A percentile compares a stretch with the other conserved stretches of the same genome.
These are phyloP conservation scores for Leptographium flavum DNA, from an alignment of 2,329 filamentous ascomycete genomes.

Conservation along the genomic window DNA sequence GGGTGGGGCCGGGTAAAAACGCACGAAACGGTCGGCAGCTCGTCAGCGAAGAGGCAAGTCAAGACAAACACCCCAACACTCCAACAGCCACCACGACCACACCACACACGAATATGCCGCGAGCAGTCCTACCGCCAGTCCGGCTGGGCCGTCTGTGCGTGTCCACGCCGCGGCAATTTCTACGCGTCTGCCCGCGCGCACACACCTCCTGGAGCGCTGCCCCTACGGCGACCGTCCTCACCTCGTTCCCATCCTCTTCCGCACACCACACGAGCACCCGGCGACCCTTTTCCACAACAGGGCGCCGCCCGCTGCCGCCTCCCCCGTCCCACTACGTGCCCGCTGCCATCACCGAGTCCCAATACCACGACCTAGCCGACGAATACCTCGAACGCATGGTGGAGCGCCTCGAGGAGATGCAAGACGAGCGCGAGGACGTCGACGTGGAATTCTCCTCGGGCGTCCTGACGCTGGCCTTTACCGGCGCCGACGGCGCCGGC, in stretches of 20 bases:
- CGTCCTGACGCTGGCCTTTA: constrained; percentile 9
- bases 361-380: constrained; percentile 71
- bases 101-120: background rate
- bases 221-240: too few species aligned
- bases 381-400: constrained; percentile 50
- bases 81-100: background rate
- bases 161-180: background rate
- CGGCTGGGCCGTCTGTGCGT: background rate
- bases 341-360: constrained; percentile 40
- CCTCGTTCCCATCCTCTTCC: too few species aligned
- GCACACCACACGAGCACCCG: too few species aligned
- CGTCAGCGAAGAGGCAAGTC: background rate
- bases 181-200: too few species aligned
- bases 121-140: background rate
- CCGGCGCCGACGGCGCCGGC: background rate
- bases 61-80: background rate
- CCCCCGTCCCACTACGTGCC: constrained; percentile 9
- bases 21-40: background rate
- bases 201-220: too few species aligned
- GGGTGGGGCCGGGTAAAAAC: background rate
- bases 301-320: background rate
- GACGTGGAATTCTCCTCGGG: constrained; percentile 67
- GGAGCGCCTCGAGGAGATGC: constrained; percentile 52
- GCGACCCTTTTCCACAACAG: background rate
- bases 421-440: constrained; percentile 59